Evolutionary conservation across 441 rosid genomes (phyloP).

Genomic region (Syzygium syzygioides): DNA sequence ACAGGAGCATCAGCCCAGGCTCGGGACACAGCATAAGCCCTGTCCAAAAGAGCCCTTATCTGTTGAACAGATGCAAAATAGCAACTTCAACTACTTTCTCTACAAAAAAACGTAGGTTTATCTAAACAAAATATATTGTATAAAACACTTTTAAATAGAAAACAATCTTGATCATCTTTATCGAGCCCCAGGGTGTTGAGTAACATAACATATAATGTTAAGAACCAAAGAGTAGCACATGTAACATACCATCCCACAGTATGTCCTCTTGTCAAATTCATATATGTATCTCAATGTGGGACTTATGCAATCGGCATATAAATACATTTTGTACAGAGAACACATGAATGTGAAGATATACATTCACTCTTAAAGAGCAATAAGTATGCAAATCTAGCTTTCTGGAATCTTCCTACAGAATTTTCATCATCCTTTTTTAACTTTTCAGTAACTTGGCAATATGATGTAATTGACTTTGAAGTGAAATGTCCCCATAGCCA

Average conservation of each 20-base stretch:
- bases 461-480: not conserved
- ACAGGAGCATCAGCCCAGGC: slow-evolving; percentile 82
- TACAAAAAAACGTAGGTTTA: not conserved
- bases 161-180: not conserved
- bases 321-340: not conserved
- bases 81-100: not conserved
- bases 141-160: not conserved
- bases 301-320: not conserved
- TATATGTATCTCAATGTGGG: not conserved
- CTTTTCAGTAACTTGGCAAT: not conserved
- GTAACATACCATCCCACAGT: not conserved
- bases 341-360: not conserved
- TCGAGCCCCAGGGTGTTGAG: not conserved
- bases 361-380: not conserved
- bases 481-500: not conserved
- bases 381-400: not conserved
- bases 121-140: not conserved
- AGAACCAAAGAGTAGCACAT: not conserved
- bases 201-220: not conserved
- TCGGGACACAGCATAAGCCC: slow-evolving; percentile 71
- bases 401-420: not conserved
- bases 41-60: slow-evolving; percentile 76
- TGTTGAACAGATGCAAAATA: slow-evolving; percentile 17
- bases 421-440: not conserved
- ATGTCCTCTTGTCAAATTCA: not conserved